Evolutionary conservation across 352 stramenopile genomes (phyloP).

Genomic region (Globisporangium nagaii): DNA sequence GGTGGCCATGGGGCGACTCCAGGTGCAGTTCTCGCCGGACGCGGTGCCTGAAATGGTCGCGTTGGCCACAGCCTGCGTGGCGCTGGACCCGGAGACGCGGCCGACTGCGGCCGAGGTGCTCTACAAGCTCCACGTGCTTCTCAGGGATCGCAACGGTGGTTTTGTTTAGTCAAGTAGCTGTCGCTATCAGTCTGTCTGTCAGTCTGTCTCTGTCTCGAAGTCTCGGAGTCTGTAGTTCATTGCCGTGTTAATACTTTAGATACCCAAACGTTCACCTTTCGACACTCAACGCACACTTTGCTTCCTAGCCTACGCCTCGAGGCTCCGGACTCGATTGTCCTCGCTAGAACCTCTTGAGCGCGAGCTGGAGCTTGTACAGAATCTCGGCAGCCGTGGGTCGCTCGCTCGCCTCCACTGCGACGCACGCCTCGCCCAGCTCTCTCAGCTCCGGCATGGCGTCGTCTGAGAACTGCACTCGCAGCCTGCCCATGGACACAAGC

Average conservation of each 20-base stretch:
- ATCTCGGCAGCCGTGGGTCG: slow-evolving; percentile 28
- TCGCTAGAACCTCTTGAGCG: slow-evolving; percentile 13
- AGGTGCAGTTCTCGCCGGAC: slow-evolving; percentile 29
- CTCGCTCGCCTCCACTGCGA: slow-evolving; percentile 27
- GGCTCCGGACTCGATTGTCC: too few relatives aligned
- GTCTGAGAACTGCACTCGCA: slow-evolving; percentile 36
- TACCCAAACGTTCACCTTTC: too few relatives aligned
- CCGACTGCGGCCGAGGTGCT: slow-evolving; percentile 30
- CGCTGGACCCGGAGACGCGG: slow-evolving; percentile 29
- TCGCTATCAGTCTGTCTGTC: too few relatives aligned
- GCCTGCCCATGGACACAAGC: slow-evolving; percentile 22
- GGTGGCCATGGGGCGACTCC: slow-evolving; percentile 22
- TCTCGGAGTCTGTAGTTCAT: too few relatives aligned
- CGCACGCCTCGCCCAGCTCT: slow-evolving; percentile 26
- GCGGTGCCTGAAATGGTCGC: slow-evolving; percentile 19
- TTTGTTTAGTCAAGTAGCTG: slow-evolving; percentile 1
- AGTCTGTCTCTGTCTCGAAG: too few relatives aligned
- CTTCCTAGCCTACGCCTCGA: too few relatives aligned
- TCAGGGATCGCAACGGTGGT: slow-evolving; percentile 2
- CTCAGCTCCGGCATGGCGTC: slow-evolving; percentile 19
- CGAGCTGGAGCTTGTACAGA: slow-evolving; percentile 29
- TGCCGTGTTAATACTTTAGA: too few relatives aligned
- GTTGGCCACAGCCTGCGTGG: slow-evolving; percentile 27
- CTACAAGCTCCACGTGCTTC: slow-evolving; percentile 24
- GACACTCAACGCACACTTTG: too few relatives aligned